These are phyloP conservation scores for Hondaea fermentalgiana DNA, from an alignment of 108 stramenopile species.

Conservation along the genomic window DNA sequence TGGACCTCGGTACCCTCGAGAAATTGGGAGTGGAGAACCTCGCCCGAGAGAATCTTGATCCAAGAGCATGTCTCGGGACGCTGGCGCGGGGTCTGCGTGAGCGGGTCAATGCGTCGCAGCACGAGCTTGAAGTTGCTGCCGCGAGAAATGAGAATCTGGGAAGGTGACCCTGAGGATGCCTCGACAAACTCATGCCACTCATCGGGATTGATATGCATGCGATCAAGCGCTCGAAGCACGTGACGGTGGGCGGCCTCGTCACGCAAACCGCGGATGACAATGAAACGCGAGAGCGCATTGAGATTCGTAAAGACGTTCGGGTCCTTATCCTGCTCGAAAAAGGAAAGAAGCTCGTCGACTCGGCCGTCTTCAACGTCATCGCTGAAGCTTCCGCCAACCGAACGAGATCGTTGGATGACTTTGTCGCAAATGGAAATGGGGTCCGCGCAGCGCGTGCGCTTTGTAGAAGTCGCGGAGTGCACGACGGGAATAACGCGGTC, in stretches of 20 bases:
- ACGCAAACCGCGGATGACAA: background rate
- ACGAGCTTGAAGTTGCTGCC: background rate
- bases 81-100: background rate
- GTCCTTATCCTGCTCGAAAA: background rate
- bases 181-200: background rate
- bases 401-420: background rate
- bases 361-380: background rate
- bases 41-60: background rate
- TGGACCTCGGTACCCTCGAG: background rate
- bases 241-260: background rate
- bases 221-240: background rate
- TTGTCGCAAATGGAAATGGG: background rate
- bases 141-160: background rate
- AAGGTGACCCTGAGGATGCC: background rate
- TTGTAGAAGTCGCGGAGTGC: background rate
- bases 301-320: conserved; percentile 1
- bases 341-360: background rate
- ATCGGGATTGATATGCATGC: background rate
- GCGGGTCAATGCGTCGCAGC: background rate
- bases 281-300: background rate
- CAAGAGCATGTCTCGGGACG: background rate
- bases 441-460: background rate
- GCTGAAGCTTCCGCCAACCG: background rate
- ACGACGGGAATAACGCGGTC: conserved; percentile 11
- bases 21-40: background rate